A percentile compares a stretch with the other conserved stretches of the same genome.
Evolutionary conservation across 2,329 filamentous ascomycete genomes (phyloP).

Genomic region (Fusarium sp.): DNA sequence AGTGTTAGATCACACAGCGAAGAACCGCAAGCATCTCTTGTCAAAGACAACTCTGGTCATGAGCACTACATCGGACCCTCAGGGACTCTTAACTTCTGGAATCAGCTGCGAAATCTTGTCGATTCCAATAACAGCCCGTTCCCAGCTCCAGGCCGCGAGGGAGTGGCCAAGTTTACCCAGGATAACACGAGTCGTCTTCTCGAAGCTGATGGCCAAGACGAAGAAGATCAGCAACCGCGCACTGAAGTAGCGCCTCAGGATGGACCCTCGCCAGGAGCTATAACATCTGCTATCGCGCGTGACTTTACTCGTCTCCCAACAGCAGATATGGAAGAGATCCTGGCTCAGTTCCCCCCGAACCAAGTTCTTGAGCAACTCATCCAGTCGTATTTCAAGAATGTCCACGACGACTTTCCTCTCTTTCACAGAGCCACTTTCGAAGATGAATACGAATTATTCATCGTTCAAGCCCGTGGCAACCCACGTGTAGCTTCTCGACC

Average conservation of each 20-base stretch:
- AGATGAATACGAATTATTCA: slow-evolving; percentile 52
- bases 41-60: slow-evolving; percentile 53
- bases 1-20: slow-evolving; percentile 30
- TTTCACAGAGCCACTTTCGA: slow-evolving; percentile 54
- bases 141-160: slow-evolving; percentile 3
- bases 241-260: slow-evolving; percentile 18
- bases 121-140: slow-evolving; percentile 36
- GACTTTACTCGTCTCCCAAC: slow-evolving; percentile 48
- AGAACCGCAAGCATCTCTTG: slow-evolving; percentile 45
- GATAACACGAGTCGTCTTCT: slow-evolving; percentile 38
- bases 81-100: slow-evolving; percentile 54
- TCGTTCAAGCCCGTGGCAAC: slow-evolving; percentile 37
- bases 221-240: slow-evolving; percentile 18
- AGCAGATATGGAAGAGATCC: slow-evolving; percentile 49
- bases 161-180: slow-evolving; percentile 27
- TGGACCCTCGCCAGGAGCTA: slow-evolving; percentile 46
- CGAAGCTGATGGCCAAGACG: slow-evolving; percentile 32
- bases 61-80: slow-evolving; percentile 57
- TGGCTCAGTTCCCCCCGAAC: slow-evolving; percentile 47
- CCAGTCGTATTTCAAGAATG: slow-evolving; percentile 53
- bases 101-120: slow-evolving; percentile 52
- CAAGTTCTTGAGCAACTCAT: slow-evolving; percentile 51
- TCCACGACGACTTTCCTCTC: slow-evolving; percentile 55
- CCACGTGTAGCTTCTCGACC: slow-evolving; percentile 14
- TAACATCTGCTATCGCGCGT: slow-evolving; percentile 47